Evolutionary conservation across 768 basidiomycete species (phyloP).

Genomic region (Roridomyces roridus): DNA sequence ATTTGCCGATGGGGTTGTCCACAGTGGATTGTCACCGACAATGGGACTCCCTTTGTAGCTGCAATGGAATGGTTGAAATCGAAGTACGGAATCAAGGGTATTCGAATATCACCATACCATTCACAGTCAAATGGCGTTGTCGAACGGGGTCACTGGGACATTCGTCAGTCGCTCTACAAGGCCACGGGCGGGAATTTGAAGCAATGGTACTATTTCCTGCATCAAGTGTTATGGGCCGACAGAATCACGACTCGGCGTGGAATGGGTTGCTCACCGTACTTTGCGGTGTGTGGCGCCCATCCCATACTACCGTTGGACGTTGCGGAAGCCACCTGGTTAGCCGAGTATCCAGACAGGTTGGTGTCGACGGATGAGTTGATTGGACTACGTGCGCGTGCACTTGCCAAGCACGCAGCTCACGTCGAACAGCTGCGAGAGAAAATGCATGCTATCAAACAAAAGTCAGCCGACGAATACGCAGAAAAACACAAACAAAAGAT

Average conservation of each 20-base stretch:
- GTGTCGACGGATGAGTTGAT: conserved; percentile 27
- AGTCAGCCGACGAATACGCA: conserved; percentile 24
- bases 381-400: conserved; percentile 12
- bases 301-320: conserved; percentile 32
- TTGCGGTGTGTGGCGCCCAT: conserved; percentile 27
- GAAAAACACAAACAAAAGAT: conserved; percentile 17
- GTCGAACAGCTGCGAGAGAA: conserved; percentile 21
- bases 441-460: conserved; percentile 15
- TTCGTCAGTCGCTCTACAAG: conserved; percentile 31
- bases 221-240: conserved; percentile 30
- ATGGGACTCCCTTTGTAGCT: conserved; percentile 36
- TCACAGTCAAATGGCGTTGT: conserved; percentile 47
- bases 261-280: conserved; percentile 29
- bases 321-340: conserved; percentile 34
- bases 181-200: conserved; percentile 22
- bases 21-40: conserved; percentile 41
- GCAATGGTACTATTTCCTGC: conserved; percentile 28
- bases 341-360: conserved; percentile 12
- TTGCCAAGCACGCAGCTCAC: conserved; percentile 22
- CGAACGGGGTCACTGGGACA: conserved; percentile 36
- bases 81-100: conserved; percentile 42
- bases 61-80: conserved; percentile 26
- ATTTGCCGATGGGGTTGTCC: conserved; percentile 46
- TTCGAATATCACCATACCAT: conserved; percentile 49
- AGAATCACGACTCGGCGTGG: conserved; percentile 18